Evolutionary conservation across 2,329 filamentous ascomycete genomes (phyloP), one percentile per base, ranked within the genome.

Genomic region (Fusarium sp.): DNA sequence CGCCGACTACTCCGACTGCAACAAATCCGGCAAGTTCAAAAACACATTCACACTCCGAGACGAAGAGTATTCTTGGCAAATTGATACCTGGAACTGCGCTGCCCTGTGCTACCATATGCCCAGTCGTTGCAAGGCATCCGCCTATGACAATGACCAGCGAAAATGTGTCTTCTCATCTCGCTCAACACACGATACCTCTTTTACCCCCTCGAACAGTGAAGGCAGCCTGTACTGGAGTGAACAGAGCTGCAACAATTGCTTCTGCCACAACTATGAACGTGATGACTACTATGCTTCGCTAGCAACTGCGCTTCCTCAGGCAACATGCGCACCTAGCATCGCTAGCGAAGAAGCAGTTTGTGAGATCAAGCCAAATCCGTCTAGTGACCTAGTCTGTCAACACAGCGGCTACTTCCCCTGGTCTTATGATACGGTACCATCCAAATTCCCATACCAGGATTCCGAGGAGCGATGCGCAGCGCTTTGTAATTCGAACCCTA

Each of bases 81-180:
- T 27, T 4, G 44, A 24, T 22, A 53, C 14, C 6, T 25, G 13
- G 10, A 57, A 57, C 20, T 69, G 64, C 2, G 13, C 22, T 4
- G 66, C 44, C 0, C n/a, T 69, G 2, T 69, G 66, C n/a, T 49
- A 64, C 10, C 66, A 69, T 2, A 69, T 69, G 51, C 51, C 55
- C 0, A 16, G 37, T 7, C 66, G 66, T 6, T 69, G 66, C 27
- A 68, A 65, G n/a, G 42, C 66, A 14, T 64, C 59, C 0, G 51
- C 46, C 2, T 69, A 42, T 40, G 47, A 60, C 16, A 30, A 64
- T 6, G 27, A 44, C 2, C 11, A n/a, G 6, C 18, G 12, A 8
- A 53, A 49, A 7, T 69, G 66, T 12, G 22, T 46, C 24, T 69
- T 69, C 32, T 67, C 66, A 0, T 37, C 49, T 1, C 13, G 4